Conservation (phyloP, 306 rosid genomes). For the Medicago arabica region DNA sequence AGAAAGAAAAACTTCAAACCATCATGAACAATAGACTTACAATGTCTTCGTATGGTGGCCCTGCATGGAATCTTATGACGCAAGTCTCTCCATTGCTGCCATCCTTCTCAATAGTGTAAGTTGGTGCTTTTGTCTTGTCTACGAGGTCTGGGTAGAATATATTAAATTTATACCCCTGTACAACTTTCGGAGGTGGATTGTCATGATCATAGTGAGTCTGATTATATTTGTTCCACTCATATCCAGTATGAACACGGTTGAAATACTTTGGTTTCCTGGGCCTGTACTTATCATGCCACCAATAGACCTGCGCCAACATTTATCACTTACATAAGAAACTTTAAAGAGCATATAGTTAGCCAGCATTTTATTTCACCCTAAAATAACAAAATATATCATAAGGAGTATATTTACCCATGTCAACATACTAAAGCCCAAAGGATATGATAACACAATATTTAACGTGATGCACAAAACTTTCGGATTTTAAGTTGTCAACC, state of each 20-base stretch:
- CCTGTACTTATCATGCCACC: constrained; percentile 98
- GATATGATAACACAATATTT: not conserved
- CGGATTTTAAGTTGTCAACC: not conserved
- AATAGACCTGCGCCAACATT: constrained; percentile 72
- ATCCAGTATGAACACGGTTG: constrained; percentile 95
- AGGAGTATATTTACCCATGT: not conserved
- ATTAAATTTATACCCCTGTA: constrained; percentile 92
- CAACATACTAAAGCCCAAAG: not conserved
- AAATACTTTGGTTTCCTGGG: constrained; percentile 97
- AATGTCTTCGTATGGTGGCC: constrained; percentile 92
- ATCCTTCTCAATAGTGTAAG: constrained; percentile 84
- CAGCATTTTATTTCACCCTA: not conserved
- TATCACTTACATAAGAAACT: constrained; percentile 35
- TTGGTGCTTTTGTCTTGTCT: constrained; percentile 89
- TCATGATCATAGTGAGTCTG: constrained; percentile 99
- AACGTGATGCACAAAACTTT: not conserved
- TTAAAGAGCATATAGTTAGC: not conserved
- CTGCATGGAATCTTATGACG: constrained; percentile 91
- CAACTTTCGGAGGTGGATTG: constrained; percentile 96
- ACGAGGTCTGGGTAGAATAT: constrained; percentile 96
- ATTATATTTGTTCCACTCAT: constrained; percentile 97
- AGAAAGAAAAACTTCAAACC: not conserved
- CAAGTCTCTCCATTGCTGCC: constrained; percentile 87
- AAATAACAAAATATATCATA: not conserved
- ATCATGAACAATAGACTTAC: constrained; percentile 57